A percentile compares a stretch with the other conserved stretches of the same genome.
Evolutionary conservation across 305 asterid genomes (phyloP).

Genomic region (Striga hermonthica): DNA sequence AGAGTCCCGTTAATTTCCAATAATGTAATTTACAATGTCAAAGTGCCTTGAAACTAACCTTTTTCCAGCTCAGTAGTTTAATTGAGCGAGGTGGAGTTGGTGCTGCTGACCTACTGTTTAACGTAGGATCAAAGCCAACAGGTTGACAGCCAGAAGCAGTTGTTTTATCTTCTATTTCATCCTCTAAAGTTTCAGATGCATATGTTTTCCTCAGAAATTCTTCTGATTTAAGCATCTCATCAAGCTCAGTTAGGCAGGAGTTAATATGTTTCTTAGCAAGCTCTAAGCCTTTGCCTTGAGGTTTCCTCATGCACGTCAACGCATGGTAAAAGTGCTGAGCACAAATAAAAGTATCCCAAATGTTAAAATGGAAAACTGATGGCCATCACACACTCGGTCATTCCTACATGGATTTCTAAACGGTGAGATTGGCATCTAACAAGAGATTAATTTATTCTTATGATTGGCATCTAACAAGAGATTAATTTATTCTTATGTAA

Average conservation of each 20-base stretch:
- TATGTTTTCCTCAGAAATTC: constrained; percentile 53
- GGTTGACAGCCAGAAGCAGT: constrained; percentile 94
- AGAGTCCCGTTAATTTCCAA: constrained; percentile 13
- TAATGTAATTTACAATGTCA: neutral
- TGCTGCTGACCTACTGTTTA: constrained; percentile 91
- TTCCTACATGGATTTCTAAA: too few species aligned
- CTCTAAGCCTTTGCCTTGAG: constrained; percentile 97
- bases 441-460: too few species aligned
- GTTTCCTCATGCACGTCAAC: constrained; percentile 73
- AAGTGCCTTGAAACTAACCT: constrained; percentile 46
- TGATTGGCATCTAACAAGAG: too few species aligned
- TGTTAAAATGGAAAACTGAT: constrained; percentile 30
- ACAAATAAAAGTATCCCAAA: constrained; percentile 31
- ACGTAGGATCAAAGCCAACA: constrained; percentile 85
- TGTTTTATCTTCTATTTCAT: constrained; percentile 52
- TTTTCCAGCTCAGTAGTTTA: constrained; percentile 81
- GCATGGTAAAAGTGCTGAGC: constrained; percentile 88
- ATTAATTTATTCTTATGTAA: too few species aligned
- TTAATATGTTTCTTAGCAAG: constrained; percentile 83
- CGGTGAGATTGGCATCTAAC: too few species aligned
- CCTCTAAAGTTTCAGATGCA: constrained; percentile 37
- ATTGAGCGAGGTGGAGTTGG: constrained; percentile 97
- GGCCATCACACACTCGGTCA: constrained; percentile 17
- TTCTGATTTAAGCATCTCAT: constrained; percentile 67
- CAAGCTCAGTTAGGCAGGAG: constrained; percentile 77